Percentiles rank a stretch among this genome's conserved stretches.
phyloP scores from a whole-genome alignment of 1,284 basidiomycete genomes.

The Vanrija sp. region DNA sequence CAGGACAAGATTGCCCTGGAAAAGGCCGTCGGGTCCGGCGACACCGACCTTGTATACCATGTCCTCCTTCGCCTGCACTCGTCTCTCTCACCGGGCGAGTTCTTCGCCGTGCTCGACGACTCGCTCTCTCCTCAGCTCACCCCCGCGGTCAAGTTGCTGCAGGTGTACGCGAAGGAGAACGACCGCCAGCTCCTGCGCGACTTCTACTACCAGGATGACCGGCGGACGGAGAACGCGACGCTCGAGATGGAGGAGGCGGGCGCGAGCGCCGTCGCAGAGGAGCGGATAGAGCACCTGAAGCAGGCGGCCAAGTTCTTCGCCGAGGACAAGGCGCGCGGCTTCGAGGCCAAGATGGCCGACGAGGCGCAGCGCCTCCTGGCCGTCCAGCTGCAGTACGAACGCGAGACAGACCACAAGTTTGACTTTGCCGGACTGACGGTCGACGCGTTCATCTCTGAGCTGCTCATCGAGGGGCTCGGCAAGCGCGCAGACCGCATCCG shows the following conservation, averaged over 20 bases:
- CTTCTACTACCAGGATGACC: slow-evolving; percentile 97
- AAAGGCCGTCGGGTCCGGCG: slow-evolving; percentile 91
- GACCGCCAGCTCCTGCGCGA: slow-evolving; percentile 88
- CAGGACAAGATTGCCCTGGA: slow-evolving; percentile 82
- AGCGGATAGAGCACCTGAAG: slow-evolving; percentile 68
- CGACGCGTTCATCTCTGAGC: slow-evolving; percentile 73
- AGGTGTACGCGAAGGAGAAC: slow-evolving; percentile 84
- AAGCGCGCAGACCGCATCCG: slow-evolving; percentile 80
- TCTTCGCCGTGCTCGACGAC: slow-evolving; percentile 91
- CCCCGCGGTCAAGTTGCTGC: slow-evolving; percentile 69
- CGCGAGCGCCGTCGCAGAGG: slow-evolving; percentile 58
- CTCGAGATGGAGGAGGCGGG: slow-evolving; percentile 79
- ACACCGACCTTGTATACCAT: slow-evolving; percentile 91
- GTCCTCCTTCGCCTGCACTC: slow-evolving; percentile 81
- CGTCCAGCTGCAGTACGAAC: slow-evolving; percentile 80
- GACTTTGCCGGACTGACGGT: slow-evolving; percentile 73
- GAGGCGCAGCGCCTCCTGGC: slow-evolving; percentile 73
- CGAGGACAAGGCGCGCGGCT: slow-evolving; percentile 83
- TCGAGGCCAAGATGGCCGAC: slow-evolving; percentile 93
- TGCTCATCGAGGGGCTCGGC: slow-evolving; percentile 68
- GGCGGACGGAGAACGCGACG: slow-evolving; percentile 83
- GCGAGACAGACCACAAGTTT: slow-evolving; percentile 73
- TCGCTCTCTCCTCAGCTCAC: slow-evolving; percentile 64
- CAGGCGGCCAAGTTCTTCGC: slow-evolving; percentile 86
- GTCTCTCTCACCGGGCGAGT: slow-evolving; percentile 78